phyloP scores from a whole-genome alignment of 768 basidiomycete species.

The Mycena latifolia region DNA sequence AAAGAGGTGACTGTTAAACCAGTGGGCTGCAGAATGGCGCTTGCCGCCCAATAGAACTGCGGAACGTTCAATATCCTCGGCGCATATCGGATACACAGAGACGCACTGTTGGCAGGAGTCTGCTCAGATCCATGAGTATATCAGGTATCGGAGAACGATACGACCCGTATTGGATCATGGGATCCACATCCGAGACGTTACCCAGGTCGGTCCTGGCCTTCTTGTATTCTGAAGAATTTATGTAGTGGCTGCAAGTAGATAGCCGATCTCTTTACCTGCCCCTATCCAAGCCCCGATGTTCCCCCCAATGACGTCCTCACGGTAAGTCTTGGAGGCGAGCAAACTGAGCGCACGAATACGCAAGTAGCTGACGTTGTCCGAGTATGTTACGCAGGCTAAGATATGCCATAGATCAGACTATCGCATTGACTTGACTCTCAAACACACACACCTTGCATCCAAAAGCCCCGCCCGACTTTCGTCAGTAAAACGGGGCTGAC shows the following conservation, averaged over 20 bases:
- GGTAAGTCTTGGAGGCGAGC: neutral
- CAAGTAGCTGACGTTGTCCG: slow-evolving; percentile 16
- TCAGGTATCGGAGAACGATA: neutral
- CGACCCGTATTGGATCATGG: neutral
- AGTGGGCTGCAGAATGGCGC: slow-evolving; percentile 40
- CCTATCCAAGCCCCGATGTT: slow-evolving; percentile 3
- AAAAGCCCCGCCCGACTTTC: neutral
- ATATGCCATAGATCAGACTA: no score
- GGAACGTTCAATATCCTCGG: no score
- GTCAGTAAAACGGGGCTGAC: slow-evolving; percentile 17
- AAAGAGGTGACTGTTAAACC: slow-evolving; percentile 43
- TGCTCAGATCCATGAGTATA: neutral
- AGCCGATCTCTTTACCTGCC: neutral
- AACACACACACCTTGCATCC: neutral
- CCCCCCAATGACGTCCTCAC: slow-evolving; percentile 5
- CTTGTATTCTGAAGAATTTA: slow-evolving; percentile 13
- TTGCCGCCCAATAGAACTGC: slow-evolving; percentile 43
- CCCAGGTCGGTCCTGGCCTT: neutral
- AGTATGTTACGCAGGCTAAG: no score
- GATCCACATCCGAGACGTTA: no score
- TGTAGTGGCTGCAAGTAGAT: no score
- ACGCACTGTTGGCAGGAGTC: slow-evolving; percentile 13
- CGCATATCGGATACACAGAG: neutral
- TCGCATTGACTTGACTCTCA: neutral
- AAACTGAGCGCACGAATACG: slow-evolving; percentile 8